Evolutionary conservation across 2,329 filamentous ascomycete genomes (phyloP).

Genomic region (Stenocarpella maydis): DNA sequence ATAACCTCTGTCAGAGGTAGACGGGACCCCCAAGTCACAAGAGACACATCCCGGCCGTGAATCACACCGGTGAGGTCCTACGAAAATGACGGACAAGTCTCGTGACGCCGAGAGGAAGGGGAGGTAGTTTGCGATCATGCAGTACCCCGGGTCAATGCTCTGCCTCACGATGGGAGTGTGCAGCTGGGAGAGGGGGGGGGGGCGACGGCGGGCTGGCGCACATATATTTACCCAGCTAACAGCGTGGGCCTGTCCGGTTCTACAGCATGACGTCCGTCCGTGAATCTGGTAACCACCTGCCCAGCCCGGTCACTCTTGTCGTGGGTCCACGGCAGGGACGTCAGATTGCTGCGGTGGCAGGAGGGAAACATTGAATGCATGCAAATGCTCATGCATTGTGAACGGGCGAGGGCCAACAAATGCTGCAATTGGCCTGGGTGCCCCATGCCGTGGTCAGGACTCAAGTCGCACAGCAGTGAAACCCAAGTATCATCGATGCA

Average conservation of each 20-base stretch:
- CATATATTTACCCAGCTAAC: not conserved
- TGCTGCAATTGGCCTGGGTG: not conserved
- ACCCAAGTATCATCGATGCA: conserved; percentile 7
- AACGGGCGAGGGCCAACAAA: not conserved
- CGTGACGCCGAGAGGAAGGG: not conserved
- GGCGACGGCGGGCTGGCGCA: not conserved
- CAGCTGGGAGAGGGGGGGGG: not conserved
- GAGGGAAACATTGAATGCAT: conserved; percentile 7
- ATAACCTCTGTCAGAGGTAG: not conserved
- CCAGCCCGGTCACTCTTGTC: not conserved
- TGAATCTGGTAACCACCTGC: conserved; percentile 20
- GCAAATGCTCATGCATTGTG: conserved; percentile 18
- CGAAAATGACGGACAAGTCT: not conserved
- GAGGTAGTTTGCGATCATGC: conserved; percentile 23
- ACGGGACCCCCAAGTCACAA: not conserved
- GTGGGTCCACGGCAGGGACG: not conserved
- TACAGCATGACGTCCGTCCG: conserved; percentile 7
- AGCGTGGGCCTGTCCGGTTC: not conserved
- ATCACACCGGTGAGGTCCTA: not conserved
- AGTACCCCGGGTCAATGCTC: not conserved
- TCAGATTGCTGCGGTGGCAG: not conserved
- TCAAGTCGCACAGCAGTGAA: not conserved
- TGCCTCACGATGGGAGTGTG: not conserved
- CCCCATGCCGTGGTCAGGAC: not conserved
- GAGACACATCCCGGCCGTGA: not conserved